Percentiles rank a stretch among this genome's conserved stretches.
These are phyloP conservation scores for Nyssa sinensis DNA, from an alignment of 148 eudicot species.

Conservation along the genomic window DNA sequence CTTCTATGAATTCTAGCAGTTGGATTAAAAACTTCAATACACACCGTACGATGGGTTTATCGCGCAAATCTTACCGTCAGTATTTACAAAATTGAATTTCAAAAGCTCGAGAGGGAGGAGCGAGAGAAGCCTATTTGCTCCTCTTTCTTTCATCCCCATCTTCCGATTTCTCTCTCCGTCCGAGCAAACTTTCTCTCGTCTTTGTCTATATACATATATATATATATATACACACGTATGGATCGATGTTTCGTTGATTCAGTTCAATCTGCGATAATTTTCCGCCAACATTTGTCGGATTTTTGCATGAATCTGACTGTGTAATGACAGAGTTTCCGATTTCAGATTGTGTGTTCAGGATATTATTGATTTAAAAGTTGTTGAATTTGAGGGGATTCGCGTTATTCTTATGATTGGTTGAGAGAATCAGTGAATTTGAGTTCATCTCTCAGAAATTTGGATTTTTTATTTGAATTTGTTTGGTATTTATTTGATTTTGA, in stretches of 20 bases:
- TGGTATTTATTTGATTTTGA: slow-evolving; percentile 11
- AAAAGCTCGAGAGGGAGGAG: slow-evolving; percentile 43
- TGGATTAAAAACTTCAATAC: slow-evolving; percentile 5
- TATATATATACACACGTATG: background rate
- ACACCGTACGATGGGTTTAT: slow-evolving; percentile 32
- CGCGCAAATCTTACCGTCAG: slow-evolving; percentile 35
- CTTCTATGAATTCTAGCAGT: slow-evolving; percentile 35
- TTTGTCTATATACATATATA: background rate
- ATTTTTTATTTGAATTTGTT: slow-evolving; percentile 14
- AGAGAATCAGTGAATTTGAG: slow-evolving; percentile 17
- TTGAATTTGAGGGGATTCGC: slow-evolving; percentile 8
- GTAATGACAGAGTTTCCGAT: background rate
- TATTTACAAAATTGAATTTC: slow-evolving; percentile 49
- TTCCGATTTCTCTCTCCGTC: slow-evolving; percentile 17
- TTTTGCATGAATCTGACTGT: background rate
- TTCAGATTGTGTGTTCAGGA: background rate
- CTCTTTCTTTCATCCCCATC: background rate
- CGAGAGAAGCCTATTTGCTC: slow-evolving; percentile 21
- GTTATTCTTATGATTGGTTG: background rate
- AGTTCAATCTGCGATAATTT: background rate
- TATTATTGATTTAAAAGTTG: background rate
- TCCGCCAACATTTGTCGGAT: slow-evolving; percentile 1
- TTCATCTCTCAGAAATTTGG: slow-evolving; percentile 3
- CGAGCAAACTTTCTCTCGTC: background rate
- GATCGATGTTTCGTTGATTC: slow-evolving; percentile 6